Evolutionary conservation across 495 filamentous ascomycete genomes (phyloP).

Genomic region (Tuber microsphaerosporum): DNA sequence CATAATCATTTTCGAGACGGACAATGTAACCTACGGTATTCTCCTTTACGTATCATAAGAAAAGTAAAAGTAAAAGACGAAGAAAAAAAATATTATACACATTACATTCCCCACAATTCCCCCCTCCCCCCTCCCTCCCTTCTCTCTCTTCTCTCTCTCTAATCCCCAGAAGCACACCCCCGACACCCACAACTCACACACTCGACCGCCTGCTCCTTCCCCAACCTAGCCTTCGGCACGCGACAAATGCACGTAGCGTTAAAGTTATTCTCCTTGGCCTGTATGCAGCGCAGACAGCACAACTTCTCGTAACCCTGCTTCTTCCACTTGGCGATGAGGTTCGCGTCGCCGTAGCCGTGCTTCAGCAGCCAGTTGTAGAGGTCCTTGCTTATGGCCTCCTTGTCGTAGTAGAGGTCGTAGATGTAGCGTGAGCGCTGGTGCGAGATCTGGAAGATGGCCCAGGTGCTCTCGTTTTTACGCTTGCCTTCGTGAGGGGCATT

Average conservation of each 20-base stretch:
- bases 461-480: conserved; percentile 71
- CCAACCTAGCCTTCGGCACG: conserved; percentile 83
- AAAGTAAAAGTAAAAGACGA: neutral
- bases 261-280: conserved; percentile 99
- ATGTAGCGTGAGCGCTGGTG: conserved; percentile 92
- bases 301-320: conserved; percentile 99
- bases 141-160: conserved; percentile 36
- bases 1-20: neutral
- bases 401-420: conserved; percentile 97
- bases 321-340: conserved; percentile 98
- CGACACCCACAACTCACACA: conserved; percentile 95
- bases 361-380: conserved; percentile 96
- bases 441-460: conserved; percentile 95
- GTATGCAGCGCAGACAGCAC: conserved; percentile 91
- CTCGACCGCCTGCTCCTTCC: conserved; percentile 81
- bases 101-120: neutral
- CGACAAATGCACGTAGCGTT: conserved; percentile 96
- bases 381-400: conserved; percentile 82
- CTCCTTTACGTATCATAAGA: neutral
- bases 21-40: neutral
- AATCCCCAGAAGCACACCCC: conserved; percentile 84
- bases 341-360: conserved; percentile 89
- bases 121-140: neutral
- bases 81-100: neutral
- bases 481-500: conserved; percentile 61